Base-by-base conservation (phyloP, 164 flowering plant genomes). In the Litsea cubeba region DNA sequence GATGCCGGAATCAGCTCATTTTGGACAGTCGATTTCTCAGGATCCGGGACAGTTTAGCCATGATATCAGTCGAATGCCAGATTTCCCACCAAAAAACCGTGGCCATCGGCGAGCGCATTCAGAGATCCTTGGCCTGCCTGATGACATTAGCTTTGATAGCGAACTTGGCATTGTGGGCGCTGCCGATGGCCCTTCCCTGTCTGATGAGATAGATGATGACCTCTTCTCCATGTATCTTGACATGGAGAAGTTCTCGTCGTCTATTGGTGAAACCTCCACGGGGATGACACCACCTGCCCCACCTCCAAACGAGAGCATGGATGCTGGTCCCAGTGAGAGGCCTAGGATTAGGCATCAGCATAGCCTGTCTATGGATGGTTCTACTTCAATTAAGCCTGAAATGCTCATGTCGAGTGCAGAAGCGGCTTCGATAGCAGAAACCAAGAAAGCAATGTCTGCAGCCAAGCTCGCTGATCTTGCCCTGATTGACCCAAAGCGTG, bases 401-500 rank as follows among this genome's bases (percentile, higher is more conserved):
- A 79, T 91, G 92, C 90, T 93, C 26, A 78, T 86, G 25, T 83
- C 89, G 6, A 89, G 92, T 25, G 74, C 87, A 0, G 99, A 95
- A 12, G 97, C 90, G 17, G 70, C 75, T 23, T 85, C 88, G 6
- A 60, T 76, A 17, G 86, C 82, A 71, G 97, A 93, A 69, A 71
- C 89, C n/a, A 95, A 95, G 91, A 95, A 95, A 78, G 91, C 97
- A 12, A 84, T 90, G 84, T 93, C 99, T 10, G 96, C 97, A 50
- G 92, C 98, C 26, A 95, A 95, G 84, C 98, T 95, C 70, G 92
- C 95, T 18, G 99, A 95, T 81, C 96, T 95, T 76, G 98, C 99
- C 20, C 85, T 93, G 30, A 78, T 93, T 80, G 99, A 95, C 80
- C 99, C 99, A 65, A 95, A 95, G 82, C 94, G 99, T 46, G 98